Evolutionary conservation across 306 rosid genomes (phyloP), one percentile per base, ranked within the genome.

Genomic region (Macrotyloma uniflorum): DNA sequence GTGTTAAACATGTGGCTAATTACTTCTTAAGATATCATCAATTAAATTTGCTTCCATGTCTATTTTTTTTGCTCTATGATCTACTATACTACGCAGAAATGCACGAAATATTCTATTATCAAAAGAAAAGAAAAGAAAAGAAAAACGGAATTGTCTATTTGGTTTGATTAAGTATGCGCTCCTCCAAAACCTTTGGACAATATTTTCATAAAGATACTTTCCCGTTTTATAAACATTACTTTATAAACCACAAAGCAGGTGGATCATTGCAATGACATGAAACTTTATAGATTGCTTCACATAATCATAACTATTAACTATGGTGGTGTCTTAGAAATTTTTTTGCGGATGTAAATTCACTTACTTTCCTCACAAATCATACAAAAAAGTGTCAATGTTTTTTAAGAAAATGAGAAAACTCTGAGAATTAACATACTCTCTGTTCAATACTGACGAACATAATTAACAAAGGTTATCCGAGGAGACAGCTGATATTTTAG

Each of bases 1-100:
- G 23, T 61, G 43, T 61, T 42, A 42, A 57, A 78, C 67, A 79
- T n/a, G 70, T 61, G 67, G 5, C 42, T 61, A 20, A 30, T 46
- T 23, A 35, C 7, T 30, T 13, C 28, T 6, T 30, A 9, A 70
- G 24, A n/a, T 22, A 16, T 32, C 4, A 23, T 40, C 15, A 49
- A 47, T 47, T 64, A n/a, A 33, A 8, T 18, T 33, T 63, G 5
- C 40, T 33, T 35, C 0, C 50, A 63, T 49, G 35, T 42, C 12
- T 6, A 36, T 26, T 26, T 14, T 2, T 1, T 10, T 14, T 18
- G n/a, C 51, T 66, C 45, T 10, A 36, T 8, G 23, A 2, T 69
- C 14, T 43, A 10, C 16, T 4, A 23, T 24, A 23, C 24, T 59
- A 12, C 16, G 16, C 2, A 46, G 24, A 33, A 63, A 75, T 47